Percentiles rank a stretch among this genome's conserved stretches.
Evolutionary conservation across 2,329 filamentous ascomycete genomes (phyloP).

Genomic region (Colletotrichum lentis): DNA sequence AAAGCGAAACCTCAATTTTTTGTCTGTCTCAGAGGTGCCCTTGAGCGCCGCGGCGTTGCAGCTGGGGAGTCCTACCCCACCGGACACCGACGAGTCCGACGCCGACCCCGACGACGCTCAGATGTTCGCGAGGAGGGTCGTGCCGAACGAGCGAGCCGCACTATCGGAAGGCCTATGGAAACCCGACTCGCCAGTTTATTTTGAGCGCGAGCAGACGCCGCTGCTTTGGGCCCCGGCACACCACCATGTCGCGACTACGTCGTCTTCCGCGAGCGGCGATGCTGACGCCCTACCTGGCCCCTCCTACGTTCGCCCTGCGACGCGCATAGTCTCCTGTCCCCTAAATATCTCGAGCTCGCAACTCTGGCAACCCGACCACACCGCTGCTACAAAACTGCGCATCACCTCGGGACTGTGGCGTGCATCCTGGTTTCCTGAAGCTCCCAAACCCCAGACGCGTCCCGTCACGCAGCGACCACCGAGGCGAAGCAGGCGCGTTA

Average conservation of each 20-base stretch:
- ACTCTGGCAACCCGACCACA: slow-evolving; percentile 50
- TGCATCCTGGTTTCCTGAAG: slow-evolving; percentile 33
- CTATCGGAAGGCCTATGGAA: slow-evolving; percentile 28
- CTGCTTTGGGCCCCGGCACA: slow-evolving; percentile 24
- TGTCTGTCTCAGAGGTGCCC: slow-evolving; percentile 44
- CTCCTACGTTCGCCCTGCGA: slow-evolving; percentile 47
- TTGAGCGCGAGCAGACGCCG: slow-evolving; percentile 28
- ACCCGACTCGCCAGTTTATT: slow-evolving; percentile 21
- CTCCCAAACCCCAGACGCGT: slow-evolving; percentile 47
- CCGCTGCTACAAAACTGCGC: slow-evolving; percentile 39
- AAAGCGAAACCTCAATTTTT: slow-evolving; percentile 52
- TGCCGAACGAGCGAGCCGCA: slow-evolving; percentile 35
- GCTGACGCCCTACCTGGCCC: slow-evolving; percentile 43
- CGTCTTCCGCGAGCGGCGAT: slow-evolving; percentile 11
- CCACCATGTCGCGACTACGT: slow-evolving; percentile 17
- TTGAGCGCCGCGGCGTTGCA: slow-evolving; percentile 42
- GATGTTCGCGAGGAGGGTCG: slow-evolving; percentile 34
- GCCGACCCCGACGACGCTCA: slow-evolving; percentile 46
- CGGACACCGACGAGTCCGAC: slow-evolving; percentile 60
- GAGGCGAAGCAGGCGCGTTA: slow-evolving; percentile 64
- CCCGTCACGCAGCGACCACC: slow-evolving; percentile 62
- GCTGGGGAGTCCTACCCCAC: slow-evolving; percentile 62
- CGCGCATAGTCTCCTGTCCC: slow-evolving; percentile 46
- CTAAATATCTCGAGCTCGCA: slow-evolving; percentile 49
- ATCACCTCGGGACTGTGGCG: slow-evolving; percentile 46